phyloP scores from a whole-genome alignment of 78 protist species.

The Parvularia atlantis region DNA sequence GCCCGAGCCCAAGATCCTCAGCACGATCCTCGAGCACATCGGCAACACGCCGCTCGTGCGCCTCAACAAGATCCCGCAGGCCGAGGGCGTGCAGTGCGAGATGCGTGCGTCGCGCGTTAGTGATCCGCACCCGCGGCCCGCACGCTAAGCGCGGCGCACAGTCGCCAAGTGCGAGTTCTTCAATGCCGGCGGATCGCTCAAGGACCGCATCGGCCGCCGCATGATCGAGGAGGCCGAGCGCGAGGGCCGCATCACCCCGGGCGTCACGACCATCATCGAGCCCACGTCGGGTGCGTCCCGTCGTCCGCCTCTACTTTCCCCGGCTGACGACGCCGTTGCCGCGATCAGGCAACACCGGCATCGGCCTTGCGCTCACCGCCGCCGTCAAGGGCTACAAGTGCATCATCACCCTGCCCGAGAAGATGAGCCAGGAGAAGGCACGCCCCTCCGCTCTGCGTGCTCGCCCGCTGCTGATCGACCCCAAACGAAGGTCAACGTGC shows the following conservation, averaged over 20 bases:
- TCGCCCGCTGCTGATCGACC: no score
- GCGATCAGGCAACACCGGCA: constrained; percentile 26
- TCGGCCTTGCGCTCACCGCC: constrained; percentile 89
- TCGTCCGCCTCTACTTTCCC: no score
- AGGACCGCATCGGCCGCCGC: constrained; percentile 84
- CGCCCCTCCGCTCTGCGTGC: no score
- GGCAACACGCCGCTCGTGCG: constrained; percentile 93
- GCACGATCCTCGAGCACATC: constrained; percentile 60
- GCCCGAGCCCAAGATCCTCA: constrained; percentile 40
- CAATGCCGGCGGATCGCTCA: constrained; percentile 94
- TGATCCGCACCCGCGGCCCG: no score
- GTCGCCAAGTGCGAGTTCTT: constrained; percentile 90
- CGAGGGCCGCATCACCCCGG: constrained; percentile 75
- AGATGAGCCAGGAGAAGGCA: constrained; percentile 84
- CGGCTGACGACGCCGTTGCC: no score
- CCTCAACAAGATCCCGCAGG: constrained; percentile 51
- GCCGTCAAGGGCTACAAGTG: constrained; percentile 88
- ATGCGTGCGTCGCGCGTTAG: constrained; percentile 25
- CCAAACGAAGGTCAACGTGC: constrained; percentile 42
- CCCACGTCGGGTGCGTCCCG: constrained; percentile 98
- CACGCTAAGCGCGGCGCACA: no score
- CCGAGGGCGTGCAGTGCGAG: constrained; percentile 79
- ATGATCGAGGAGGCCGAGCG: constrained; percentile 82
- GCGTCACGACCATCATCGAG: constrained; percentile 89
- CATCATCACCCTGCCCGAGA: constrained; percentile 90